Evolutionary conservation across 768 basidiomycete species (phyloP).

Genomic region (Boletales sp.): DNA sequence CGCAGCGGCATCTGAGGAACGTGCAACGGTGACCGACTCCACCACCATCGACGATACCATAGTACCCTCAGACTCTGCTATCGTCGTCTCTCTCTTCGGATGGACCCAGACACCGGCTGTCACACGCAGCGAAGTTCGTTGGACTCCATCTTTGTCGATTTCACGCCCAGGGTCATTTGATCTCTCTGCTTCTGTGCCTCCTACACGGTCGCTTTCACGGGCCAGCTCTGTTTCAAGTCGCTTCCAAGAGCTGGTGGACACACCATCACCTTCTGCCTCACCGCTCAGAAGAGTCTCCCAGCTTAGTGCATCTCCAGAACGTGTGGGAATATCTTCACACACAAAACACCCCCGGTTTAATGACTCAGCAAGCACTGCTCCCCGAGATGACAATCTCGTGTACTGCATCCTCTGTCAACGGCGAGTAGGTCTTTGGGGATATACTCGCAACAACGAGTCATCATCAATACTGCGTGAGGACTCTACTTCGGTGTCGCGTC

Average conservation of each 20-base stretch:
- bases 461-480: conserved; percentile 10
- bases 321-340: conserved; percentile 3
- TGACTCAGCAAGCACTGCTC: background rate
- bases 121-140: conserved; percentile 9
- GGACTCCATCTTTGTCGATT: conserved; percentile 17
- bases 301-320: conserved; percentile 13
- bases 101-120: conserved; percentile 39
- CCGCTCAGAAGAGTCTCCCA: conserved; percentile 20
- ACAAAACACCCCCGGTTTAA: conserved; percentile 5
- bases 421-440: conserved; percentile 79
- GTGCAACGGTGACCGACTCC: conserved; percentile 26
- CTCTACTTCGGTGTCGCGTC: conserved; percentile 17
- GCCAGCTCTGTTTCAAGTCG: conserved; percentile 29
- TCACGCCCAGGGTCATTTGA: conserved; percentile 25
- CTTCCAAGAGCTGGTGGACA: conserved; percentile 15
- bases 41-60: conserved; percentile 2
- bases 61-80: conserved; percentile 37
- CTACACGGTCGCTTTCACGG: conserved; percentile 31
- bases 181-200: conserved; percentile 28
- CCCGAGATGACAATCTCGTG: conserved; percentile 49
- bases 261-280: conserved; percentile 22
- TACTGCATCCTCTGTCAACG: conserved; percentile 72
- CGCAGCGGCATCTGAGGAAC: conserved; percentile 23
- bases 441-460: conserved; percentile 33
- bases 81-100: conserved; percentile 46